Conservation (phyloP, 1,284 basidiomycete genomes). For the Microbotryum lychnidis-dioicae region DNA sequence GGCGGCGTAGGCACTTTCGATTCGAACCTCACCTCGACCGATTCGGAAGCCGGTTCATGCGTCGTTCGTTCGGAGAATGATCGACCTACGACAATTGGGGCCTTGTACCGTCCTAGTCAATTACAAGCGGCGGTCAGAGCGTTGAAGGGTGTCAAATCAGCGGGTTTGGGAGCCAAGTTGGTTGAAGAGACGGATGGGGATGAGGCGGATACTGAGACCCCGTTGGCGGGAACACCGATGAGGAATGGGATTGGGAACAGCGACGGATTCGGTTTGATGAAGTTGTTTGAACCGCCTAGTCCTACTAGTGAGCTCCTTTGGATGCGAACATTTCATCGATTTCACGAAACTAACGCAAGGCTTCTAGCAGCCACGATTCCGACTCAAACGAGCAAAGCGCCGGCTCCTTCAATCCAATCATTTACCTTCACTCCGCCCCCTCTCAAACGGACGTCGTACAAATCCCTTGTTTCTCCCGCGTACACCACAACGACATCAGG, state of each 20-base stretch:
- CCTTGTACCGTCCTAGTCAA: constrained; percentile 5
- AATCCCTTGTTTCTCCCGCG: not conserved
- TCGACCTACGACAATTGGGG: not conserved
- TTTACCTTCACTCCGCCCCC: not conserved
- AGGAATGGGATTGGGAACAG: not conserved
- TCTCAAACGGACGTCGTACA: not conserved
- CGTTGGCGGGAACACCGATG: not conserved
- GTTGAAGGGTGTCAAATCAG: constrained; percentile 11
- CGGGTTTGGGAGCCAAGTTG: constrained; percentile 9
- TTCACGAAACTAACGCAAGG: not conserved
- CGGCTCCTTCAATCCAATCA: not conserved
- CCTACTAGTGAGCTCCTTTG: constrained; percentile 1
- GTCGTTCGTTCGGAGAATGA: no score
- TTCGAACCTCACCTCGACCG: constrained; percentile 6
- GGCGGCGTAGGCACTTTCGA: constrained; percentile 13
- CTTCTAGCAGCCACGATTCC: not conserved
- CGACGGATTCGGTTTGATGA: constrained; percentile 10
- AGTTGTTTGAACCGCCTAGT: constrained; percentile 20
- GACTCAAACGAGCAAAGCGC: not conserved
- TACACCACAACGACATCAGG: not conserved
- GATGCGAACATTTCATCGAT: not conserved
- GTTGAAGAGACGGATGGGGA: not conserved
- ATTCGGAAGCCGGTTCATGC: not conserved
- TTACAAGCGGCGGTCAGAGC: constrained; percentile 24
- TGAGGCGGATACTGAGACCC: not conserved